These are phyloP conservation scores for Botryotinia convoluta DNA, from an alignment of 2,329 filamentous ascomycete genomes.

Conservation along the genomic window DNA sequence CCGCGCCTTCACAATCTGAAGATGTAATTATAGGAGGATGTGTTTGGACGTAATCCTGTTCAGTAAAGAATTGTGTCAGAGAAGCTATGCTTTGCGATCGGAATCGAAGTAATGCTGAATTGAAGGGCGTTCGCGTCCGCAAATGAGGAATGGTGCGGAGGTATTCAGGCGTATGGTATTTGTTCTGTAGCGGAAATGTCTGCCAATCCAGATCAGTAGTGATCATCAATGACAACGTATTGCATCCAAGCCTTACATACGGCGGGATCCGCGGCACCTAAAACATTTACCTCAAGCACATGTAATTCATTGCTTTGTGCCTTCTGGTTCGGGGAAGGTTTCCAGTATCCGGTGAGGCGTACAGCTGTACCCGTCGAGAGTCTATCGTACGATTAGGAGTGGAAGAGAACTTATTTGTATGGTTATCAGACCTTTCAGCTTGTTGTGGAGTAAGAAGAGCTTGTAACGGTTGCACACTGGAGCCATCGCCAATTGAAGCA, in stretches of 20 bases:
- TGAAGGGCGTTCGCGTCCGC: conserved; percentile 75
- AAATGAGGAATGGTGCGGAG: conserved; percentile 86
- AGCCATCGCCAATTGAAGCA: conserved; percentile 83
- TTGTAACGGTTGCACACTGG: conserved; percentile 74
- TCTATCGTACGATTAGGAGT: conserved; percentile 46
- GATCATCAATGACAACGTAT: background rate
- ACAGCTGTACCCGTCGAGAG: conserved; percentile 80
- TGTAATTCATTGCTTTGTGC: conserved; percentile 79
- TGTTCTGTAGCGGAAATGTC: conserved; percentile 93
- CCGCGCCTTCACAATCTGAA: conserved; percentile 94
- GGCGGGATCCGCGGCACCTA: conserved; percentile 76
- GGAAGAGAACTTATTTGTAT: conserved; percentile 15
- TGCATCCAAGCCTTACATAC: conserved; percentile 49
- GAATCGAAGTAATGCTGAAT: conserved; percentile 75
- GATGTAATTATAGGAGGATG: conserved; percentile 95
- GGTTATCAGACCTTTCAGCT: conserved; percentile 27
- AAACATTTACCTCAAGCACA: conserved; percentile 63
- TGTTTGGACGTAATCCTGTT: conserved; percentile 71
- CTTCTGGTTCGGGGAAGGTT: conserved; percentile 61
- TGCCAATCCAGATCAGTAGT: conserved; percentile 42
- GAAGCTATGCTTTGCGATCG: conserved; percentile 76
- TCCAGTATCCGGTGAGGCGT: conserved; percentile 74
- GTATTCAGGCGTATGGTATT: conserved; percentile 88
- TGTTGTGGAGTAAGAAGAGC: conserved; percentile 35
- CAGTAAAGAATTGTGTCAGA: conserved; percentile 72